These are phyloP conservation scores for Exophiala mesophila DNA, from an alignment of 2,329 filamentous ascomycete species.

Conservation along the genomic window DNA sequence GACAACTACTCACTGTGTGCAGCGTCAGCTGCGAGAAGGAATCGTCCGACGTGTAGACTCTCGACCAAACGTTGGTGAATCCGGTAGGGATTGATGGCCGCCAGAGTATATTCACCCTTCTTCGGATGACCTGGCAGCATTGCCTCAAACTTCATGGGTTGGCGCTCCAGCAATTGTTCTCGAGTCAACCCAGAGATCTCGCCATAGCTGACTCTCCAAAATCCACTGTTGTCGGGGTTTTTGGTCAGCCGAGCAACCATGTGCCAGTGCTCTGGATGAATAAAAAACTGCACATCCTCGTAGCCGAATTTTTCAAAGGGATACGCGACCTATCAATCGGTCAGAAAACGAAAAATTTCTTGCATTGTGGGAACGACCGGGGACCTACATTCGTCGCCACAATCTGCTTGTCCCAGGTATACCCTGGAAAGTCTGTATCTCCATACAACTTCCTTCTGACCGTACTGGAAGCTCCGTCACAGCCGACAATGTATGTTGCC, in stretches of 20 bases:
- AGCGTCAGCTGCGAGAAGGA: constrained; percentile 57
- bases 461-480: constrained; percentile 31
- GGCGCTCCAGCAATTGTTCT: constrained; percentile 52
- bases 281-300: constrained; percentile 44
- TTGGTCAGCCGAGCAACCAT: constrained; percentile 58
- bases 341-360: background rate
- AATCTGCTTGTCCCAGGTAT: constrained; percentile 25
- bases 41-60: constrained; percentile 52
- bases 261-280: constrained; percentile 58
- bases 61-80: constrained; percentile 59
- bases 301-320: constrained; percentile 24
- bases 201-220: constrained; percentile 62
- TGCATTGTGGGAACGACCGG: too few species aligned
- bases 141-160: constrained; percentile 51
- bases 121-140: constrained; percentile 59
- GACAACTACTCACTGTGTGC: constrained; percentile 42
- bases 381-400: constrained; percentile 25
- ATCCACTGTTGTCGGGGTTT: constrained; percentile 46
- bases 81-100: constrained; percentile 56
- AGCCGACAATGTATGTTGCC: constrained; percentile 41
- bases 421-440: constrained; percentile 20
- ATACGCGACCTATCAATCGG: constrained; percentile 15
- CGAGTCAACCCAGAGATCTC: constrained; percentile 51
- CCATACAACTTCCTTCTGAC: constrained; percentile 25
- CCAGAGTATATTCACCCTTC: constrained; percentile 53